These are phyloP conservation scores for Myxozyma monticola DNA, from an alignment of 805 yeast genomes.

Conservation along the genomic window DNA sequence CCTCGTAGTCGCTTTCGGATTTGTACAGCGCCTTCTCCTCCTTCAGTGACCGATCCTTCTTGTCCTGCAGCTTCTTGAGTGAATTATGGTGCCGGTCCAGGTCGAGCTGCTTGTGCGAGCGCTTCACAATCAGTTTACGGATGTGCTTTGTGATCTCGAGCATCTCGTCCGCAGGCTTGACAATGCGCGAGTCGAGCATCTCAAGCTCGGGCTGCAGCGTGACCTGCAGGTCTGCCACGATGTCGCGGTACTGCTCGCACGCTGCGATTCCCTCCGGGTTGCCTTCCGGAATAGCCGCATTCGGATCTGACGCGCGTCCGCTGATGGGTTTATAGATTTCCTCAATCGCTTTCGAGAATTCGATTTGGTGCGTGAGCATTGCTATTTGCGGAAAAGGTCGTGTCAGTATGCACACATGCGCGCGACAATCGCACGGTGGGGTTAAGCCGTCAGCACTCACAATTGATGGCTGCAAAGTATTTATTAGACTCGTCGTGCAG, in stretches of 20 bases:
- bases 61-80: constrained; percentile 70
- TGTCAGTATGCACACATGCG: not conserved
- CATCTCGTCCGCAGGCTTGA: constrained; percentile 88
- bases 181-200: constrained; percentile 84
- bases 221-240: constrained; percentile 81
- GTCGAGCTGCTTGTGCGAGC: constrained; percentile 94
- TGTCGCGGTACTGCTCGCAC: constrained; percentile 83
- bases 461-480: constrained; percentile 87
- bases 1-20: constrained; percentile 83
- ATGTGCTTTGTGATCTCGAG: constrained; percentile 77
- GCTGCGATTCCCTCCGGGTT: constrained; percentile 97
- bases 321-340: constrained; percentile 95
- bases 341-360: constrained; percentile 92
- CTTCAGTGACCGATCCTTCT: constrained; percentile 79
- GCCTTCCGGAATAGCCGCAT: constrained; percentile 81
- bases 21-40: constrained; percentile 89
- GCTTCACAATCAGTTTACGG: constrained; percentile 90
- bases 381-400: constrained; percentile 15
- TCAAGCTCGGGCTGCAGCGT: constrained; percentile 90
- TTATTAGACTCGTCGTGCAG: constrained; percentile 86
- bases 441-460: constrained; percentile 36
- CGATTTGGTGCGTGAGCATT: constrained; percentile 90
- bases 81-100: constrained; percentile 79
- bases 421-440: not conserved
- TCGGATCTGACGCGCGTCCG: constrained; percentile 89